Base-by-base conservation (phyloP, 192 early-diverging fungal genomes). In the Thamnidium elegans region DNA sequence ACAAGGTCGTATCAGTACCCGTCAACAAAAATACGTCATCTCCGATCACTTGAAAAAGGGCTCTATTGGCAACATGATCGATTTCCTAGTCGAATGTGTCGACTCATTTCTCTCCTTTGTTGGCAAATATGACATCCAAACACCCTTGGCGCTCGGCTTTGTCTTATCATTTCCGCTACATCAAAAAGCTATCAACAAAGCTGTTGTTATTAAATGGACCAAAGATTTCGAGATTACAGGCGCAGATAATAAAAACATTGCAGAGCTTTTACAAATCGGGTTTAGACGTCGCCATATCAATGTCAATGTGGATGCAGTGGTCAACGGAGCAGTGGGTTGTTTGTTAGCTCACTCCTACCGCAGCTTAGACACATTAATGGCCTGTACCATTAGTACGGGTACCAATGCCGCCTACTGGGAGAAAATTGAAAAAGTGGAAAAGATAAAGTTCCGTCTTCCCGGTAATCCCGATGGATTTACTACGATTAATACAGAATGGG, bases 401-500 rank as follows among this genome's bases (percentile, higher is more conserved):
- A 93, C 92, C 58, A 99, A 99, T 73, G 92, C 91, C 36, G 93
- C 94, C 7, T 98, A 97, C 78, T 87, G 90, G 68, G 96, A 98
- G 73, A 75, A 84, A 46, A 65, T 90, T n/a, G 74, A 74, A 15
- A 83, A 81, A 50, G 65, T 55, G 6, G 66, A 72, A 31, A 26
- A 58, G 32, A 42, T 19, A 3, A 36, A 58, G n/a, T 7, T 31
- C 2, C 7, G n/a, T 11, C 8, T 58, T 9, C 31, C 66, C 69
- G 73, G 77, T 36, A 63, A 81, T 32, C 20, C 42, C 3, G 23
- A 58, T 5, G 67, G 50, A 17, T 83, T 87, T 56, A 94, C 96
- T 90, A 85, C 93, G 68, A 87, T 98, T 74, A 96, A 98, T 81
- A 91, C 89, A 62, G 96, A 98, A 74, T 97, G 94, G 95, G 94